Percentiles rank a stretch among this genome's conserved stretches.
Conservation (phyloP, 2,329 filamentous ascomycete species). For the Stromatinia cepivora region DNA sequence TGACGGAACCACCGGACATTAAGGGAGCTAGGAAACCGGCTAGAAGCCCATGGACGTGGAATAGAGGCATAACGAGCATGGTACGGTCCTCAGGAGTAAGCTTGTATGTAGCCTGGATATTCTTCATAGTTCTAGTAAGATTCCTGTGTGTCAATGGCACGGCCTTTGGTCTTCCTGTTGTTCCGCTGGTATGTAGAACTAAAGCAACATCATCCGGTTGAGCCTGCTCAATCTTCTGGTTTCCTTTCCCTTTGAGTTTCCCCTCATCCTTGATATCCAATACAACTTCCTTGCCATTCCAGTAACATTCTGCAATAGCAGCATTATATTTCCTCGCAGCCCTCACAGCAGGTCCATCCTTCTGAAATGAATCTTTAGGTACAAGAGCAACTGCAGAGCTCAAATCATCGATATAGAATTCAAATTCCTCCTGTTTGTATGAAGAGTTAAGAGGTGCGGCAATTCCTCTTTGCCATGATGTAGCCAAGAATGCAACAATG, state of each 20-base stretch:
- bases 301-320: slow-evolving; percentile 85
- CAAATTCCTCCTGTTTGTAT: slow-evolving; percentile 88
- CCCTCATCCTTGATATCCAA: slow-evolving; percentile 77
- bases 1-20: slow-evolving; percentile 71
- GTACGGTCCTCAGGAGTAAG: slow-evolving; percentile 72
- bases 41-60: slow-evolving; percentile 86
- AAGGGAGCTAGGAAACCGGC: slow-evolving; percentile 80
- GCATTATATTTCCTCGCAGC: slow-evolving; percentile 78
- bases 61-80: slow-evolving; percentile 86
- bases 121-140: slow-evolving; percentile 78
- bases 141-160: slow-evolving; percentile 81
- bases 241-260: slow-evolving; percentile 56
- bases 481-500: slow-evolving; percentile 82
- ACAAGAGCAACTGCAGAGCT: slow-evolving; percentile 77
- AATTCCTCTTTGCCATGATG: slow-evolving; percentile 79
- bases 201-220: slow-evolving; percentile 78
- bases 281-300: slow-evolving; percentile 69
- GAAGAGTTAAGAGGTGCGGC: slow-evolving; percentile 85
- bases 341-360: slow-evolving; percentile 69
- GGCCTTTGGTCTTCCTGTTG: slow-evolving; percentile 82
- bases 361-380: slow-evolving; percentile 66
- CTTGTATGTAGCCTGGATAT: slow-evolving; percentile 76
- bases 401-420: slow-evolving; percentile 88
- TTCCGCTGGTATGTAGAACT: slow-evolving; percentile 81
- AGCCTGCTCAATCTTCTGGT: slow-evolving; percentile 52